phyloP scores from a whole-genome alignment of 768 basidiomycete species.

The Suillus paluster region DNA sequence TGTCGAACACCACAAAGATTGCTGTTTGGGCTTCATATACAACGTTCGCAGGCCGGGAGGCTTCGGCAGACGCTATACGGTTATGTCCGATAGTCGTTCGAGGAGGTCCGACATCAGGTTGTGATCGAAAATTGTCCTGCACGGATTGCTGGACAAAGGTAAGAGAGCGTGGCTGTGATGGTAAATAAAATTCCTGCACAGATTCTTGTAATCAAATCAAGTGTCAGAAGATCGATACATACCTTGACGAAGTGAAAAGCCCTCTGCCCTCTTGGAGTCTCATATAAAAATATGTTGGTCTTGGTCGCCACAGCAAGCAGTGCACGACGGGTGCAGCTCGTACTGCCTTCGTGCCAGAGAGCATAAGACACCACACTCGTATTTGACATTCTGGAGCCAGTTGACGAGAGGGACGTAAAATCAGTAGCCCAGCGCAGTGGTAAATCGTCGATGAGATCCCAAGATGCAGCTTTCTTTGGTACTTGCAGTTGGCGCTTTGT shows the following conservation, averaged over 20 bases:
- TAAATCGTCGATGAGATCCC: constrained; percentile 77
- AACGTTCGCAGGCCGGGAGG: constrained; percentile 33
- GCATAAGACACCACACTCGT: constrained; percentile 67
- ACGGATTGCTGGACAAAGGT: constrained; percentile 74
- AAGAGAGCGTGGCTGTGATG: constrained; percentile 65
- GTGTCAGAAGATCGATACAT: constrained; percentile 11
- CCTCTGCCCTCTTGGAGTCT: constrained; percentile 81
- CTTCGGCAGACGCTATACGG: constrained; percentile 46
- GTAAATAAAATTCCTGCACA: constrained; percentile 81
- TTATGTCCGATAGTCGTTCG: constrained; percentile 33
- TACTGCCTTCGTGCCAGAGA: constrained; percentile 64
- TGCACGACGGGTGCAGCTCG: constrained; percentile 47
- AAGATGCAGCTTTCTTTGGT: constrained; percentile 52
- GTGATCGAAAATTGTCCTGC: constrained; percentile 51
- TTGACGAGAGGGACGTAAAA: constrained; percentile 75
- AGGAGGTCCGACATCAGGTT: constrained; percentile 43
- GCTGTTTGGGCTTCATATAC: constrained; percentile 74
- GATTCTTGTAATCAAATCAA: constrained; percentile 1
- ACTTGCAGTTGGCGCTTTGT: constrained; percentile 28
- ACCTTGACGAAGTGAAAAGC: constrained; percentile 86
- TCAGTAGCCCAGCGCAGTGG: constrained; percentile 88
- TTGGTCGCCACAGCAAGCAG: constrained; percentile 81
- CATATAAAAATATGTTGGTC: constrained; percentile 72
- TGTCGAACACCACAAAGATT: constrained; percentile 85
- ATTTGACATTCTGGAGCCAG: constrained; percentile 65